phyloP scores from a whole-genome alignment of 2,329 filamentous ascomycete genomes.

The Botrytis fragariae region DNA sequence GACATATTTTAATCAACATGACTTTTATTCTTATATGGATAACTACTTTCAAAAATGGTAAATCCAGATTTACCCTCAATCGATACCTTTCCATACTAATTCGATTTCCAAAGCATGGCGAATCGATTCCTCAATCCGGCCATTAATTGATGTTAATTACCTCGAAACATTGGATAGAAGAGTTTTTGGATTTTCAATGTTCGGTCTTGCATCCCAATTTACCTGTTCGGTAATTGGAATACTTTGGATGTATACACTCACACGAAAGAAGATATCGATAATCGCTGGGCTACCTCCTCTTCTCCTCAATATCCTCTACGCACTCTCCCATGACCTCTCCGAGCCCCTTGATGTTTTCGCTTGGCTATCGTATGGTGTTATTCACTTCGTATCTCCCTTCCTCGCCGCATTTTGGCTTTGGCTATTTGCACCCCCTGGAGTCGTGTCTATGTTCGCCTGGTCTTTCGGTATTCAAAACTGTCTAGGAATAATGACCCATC shows the following conservation, averaged over 20 bases:
- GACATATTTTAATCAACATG: constrained; percentile 35
- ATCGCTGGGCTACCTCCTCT: constrained; percentile 32
- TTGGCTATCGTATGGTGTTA: constrained; percentile 91
- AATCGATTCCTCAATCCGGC: constrained; percentile 34
- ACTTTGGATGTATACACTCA: constrained; percentile 34
- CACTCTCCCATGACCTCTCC: constrained; percentile 66
- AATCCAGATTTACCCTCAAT: not conserved
- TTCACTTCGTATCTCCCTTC: constrained; percentile 82
- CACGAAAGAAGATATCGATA: constrained; percentile 31
- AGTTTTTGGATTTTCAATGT: constrained; percentile 31
- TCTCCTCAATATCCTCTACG: constrained; percentile 74
- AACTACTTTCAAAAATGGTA: constrained; percentile 37
- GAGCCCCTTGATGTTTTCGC: constrained; percentile 33
- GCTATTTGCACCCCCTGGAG: constrained; percentile 81
- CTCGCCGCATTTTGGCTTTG: constrained; percentile 78
- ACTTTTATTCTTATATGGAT: constrained; percentile 35
- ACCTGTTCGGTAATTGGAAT: constrained; percentile 28
- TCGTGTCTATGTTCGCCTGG: constrained; percentile 77
- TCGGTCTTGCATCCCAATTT: constrained; percentile 30
- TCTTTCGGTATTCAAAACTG: constrained; percentile 92
- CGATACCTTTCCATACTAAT: not conserved
- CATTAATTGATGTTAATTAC: constrained; percentile 31
- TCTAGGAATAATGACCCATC: constrained; percentile 79
- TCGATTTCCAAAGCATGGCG: constrained; percentile 28
- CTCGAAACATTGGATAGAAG: constrained; percentile 30